Evolutionary conservation across 805 yeast species (phyloP).

Genomic region (Ogataea wickerhamii): DNA sequence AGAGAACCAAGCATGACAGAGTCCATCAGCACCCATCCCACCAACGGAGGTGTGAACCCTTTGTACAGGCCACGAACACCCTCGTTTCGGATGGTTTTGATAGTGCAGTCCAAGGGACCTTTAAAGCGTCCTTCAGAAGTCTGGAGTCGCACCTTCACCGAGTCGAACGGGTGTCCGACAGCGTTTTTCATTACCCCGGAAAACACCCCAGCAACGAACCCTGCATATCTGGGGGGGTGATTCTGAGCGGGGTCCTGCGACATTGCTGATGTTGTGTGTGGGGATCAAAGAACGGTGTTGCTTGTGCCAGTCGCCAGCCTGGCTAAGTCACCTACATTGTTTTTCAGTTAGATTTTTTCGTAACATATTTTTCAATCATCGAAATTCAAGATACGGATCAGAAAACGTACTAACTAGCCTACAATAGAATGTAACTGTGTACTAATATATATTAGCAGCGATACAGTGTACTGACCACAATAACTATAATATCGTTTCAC

Average conservation of each 20-base stretch:
- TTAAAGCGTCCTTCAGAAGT: constrained; percentile 68
- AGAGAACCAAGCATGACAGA: constrained; percentile 85
- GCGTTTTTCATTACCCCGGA: constrained; percentile 84
- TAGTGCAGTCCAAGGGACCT: constrained; percentile 80
- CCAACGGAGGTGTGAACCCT: constrained; percentile 89
- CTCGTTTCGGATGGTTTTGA: constrained; percentile 67
- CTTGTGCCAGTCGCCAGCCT: too few species aligned
- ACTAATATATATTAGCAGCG: too few species aligned
- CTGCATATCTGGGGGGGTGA: constrained; percentile 54
- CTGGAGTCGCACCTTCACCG: constrained; percentile 83
- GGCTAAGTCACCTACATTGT: too few species aligned
- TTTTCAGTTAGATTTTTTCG: too few species aligned
- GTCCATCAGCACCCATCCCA: constrained; percentile 95
- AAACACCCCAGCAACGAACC: constrained; percentile 85
- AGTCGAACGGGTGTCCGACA: constrained; percentile 93
- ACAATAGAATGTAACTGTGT: too few species aligned
- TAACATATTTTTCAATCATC: too few species aligned
- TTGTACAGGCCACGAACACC: constrained; percentile 79
- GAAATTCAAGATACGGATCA: too few species aligned
- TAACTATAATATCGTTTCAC: constrained; percentile 79
- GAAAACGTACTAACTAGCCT: too few species aligned
- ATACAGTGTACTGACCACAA: too few species aligned
- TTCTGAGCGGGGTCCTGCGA: constrained; percentile 12
- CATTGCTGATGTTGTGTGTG: not conserved
- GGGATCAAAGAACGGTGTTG: too few species aligned